Conservation (phyloP, 495 filamentous ascomycete genomes). For the Penicillium angulare region DNA sequence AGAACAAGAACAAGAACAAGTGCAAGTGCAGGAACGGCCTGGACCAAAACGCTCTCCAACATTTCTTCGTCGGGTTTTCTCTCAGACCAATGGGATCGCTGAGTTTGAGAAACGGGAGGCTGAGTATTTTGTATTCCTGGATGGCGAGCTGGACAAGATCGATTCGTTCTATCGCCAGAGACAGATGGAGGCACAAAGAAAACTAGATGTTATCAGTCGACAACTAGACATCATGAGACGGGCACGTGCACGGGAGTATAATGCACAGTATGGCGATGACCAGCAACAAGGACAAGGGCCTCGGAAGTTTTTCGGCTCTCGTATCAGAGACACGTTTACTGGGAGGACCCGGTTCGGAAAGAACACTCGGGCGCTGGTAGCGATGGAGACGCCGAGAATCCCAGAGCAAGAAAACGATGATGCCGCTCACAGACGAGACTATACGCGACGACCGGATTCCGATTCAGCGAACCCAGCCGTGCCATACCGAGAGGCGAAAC, state of each 20-base stretch:
- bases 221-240: constrained; percentile 89
- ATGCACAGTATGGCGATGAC: too few species aligned
- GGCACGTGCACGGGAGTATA: constrained; percentile 70
- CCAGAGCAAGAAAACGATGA: constrained; percentile 27
- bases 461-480: constrained; percentile 54
- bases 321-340: constrained; percentile 26
- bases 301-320: constrained; percentile 25
- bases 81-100: too few species aligned
- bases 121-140: constrained; percentile 78
- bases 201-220: constrained; percentile 66
- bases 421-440: constrained; percentile 55
- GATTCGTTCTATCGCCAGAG: constrained; percentile 81
- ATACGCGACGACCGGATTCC: constrained; percentile 54
- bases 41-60: constrained; percentile 28
- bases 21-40: constrained; percentile 1
- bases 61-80: constrained; percentile 38
- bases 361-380: constrained; percentile 53
- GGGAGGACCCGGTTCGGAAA: constrained; percentile 50
- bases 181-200: constrained; percentile 72
- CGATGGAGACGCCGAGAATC: constrained; percentile 48
- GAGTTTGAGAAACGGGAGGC: constrained; percentile 61
- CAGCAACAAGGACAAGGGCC: too few species aligned
- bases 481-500: constrained; percentile 79
- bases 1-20: constrained; percentile 1
- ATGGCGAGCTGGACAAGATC: constrained; percentile 78